Evolutionary conservation across 2,329 filamentous ascomycete genomes (phyloP), one percentile per base, ranked within the genome.

Genomic region (Fusarium sp.): DNA sequence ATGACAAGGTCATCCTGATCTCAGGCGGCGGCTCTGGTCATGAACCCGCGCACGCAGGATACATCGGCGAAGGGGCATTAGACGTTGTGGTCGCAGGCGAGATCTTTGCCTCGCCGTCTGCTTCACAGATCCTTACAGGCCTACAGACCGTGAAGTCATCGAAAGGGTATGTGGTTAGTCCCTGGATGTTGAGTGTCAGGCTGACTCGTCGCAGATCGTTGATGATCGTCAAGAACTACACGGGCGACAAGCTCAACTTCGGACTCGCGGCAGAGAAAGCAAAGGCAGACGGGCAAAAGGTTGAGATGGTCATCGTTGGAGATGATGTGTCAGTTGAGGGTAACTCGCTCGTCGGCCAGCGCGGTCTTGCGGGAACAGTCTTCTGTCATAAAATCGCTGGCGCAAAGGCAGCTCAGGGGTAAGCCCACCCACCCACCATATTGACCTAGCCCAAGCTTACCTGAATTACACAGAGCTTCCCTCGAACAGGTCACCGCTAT

Each of bases 191-290:
- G n/a, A 37, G 14, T 46, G 18, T n/a, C 26, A 6, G 13, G 33
- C 56, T 73, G 38, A 69, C 52, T 18, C 44, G 23, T 23, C 12
- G 8, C 17, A 74, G 73, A 18, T 64, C 71, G 5, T 30, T 76
- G 57, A 45, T 77, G 33, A 76, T 76, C 33, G 74, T 76, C 38
- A 77, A 76, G 42, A 77, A 77, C 55, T 77, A 76, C 55, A 77
- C 75, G 1, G 75, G 75, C 23, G 75, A 77, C 48, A 76, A 76
- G 50, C 72, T 77, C 50, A 76, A 77, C 64, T 77, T 78, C 54
- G 75, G 76, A 7, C 55, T 78, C 18, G 76, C 76, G 5, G 76
- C 76, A 6, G 76, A 78, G 61, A 76, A 77, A 59, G 76, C 76
- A 37, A 78, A 78, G 52, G 69, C 76, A 6, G 60, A 71, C 12